These are phyloP conservation scores for Marasmius tenuissimus DNA, from an alignment of 1,284 basidiomycete genomes.

Conservation along the genomic window DNA sequence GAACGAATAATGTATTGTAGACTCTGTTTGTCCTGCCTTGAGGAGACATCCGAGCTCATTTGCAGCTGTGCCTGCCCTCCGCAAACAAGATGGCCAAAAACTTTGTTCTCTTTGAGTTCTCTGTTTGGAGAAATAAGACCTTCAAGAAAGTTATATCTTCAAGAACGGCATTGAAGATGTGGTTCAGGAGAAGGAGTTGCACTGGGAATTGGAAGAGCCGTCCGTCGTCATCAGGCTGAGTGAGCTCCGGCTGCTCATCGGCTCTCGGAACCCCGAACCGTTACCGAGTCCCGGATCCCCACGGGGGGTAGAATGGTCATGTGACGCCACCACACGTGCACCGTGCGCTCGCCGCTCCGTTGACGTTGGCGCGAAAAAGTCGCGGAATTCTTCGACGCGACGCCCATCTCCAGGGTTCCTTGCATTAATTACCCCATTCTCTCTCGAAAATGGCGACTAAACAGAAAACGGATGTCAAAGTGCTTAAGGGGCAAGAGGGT, in stretches of 20 bases:
- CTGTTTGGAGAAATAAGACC: background rate
- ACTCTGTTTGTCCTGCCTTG: constrained; percentile 62
- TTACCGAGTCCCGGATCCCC: too few relatives aligned
- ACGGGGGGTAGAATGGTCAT: too few relatives aligned
- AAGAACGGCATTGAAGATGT: too few relatives aligned
- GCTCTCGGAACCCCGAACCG: too few relatives aligned
- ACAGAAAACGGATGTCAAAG: constrained; percentile 47
- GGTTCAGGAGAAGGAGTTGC: too few relatives aligned
- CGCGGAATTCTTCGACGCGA: background rate
- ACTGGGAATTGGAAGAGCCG: too few relatives aligned
- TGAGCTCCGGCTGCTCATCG: too few relatives aligned
- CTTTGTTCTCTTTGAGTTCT: background rate
- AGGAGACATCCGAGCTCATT: constrained; percentile 66
- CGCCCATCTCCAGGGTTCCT: background rate
- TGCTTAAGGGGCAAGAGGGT: constrained; percentile 75
- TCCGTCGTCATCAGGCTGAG: too few relatives aligned
- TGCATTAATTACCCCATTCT: background rate
- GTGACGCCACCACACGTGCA: background rate
- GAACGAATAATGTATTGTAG: constrained; percentile 79
- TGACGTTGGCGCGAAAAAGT: too few relatives aligned
- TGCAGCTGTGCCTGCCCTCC: constrained; percentile 28
- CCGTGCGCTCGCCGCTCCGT: background rate
- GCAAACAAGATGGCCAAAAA: constrained; percentile 6
- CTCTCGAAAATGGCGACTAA: constrained; percentile 35
- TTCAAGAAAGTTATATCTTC: background rate